phyloP scores from a whole-genome alignment of 352 stramenopile species.

The Pythium rishiriense region DNA sequence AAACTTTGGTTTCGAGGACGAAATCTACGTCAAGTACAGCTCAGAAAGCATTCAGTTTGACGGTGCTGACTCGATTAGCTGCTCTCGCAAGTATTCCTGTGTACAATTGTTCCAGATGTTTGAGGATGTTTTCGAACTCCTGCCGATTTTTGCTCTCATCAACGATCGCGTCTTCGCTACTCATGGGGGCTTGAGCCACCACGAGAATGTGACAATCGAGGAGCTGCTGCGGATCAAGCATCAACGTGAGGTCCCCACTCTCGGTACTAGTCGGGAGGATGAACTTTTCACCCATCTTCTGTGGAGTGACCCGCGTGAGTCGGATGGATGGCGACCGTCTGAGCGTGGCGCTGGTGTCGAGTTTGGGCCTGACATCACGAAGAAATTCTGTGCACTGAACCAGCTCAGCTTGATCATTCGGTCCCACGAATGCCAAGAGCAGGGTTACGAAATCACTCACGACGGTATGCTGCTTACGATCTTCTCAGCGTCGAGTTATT shows the following conservation, averaged over 20 bases:
- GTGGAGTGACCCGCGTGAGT: conserved; percentile 89
- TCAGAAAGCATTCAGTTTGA: conserved; percentile 75
- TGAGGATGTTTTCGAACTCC: conserved; percentile 81
- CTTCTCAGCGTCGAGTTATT: conserved; percentile 93
- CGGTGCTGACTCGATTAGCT: conserved; percentile 56
- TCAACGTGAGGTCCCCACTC: conserved; percentile 86
- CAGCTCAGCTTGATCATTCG: conserved; percentile 89
- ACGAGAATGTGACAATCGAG: conserved; percentile 86
- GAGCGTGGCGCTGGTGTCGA: conserved; percentile 89
- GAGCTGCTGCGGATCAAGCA: conserved; percentile 86
- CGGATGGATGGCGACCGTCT: conserved; percentile 60
- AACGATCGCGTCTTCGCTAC: conserved; percentile 92
- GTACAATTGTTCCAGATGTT: conserved; percentile 84
- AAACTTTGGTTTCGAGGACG: conserved; percentile 86
- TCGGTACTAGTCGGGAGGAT: conserved; percentile 76
- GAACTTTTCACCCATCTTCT: conserved; percentile 91
- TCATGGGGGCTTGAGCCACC: conserved; percentile 90
- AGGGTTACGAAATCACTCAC: conserved; percentile 90
- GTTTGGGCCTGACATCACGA: conserved; percentile 93
- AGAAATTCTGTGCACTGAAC: conserved; percentile 87
- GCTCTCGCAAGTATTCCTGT: conserved; percentile 68
- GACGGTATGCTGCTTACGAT: conserved; percentile 87
- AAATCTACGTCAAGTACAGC: conserved; percentile 82
- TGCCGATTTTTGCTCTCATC: conserved; percentile 91
- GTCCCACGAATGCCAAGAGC: conserved; percentile 92